These are phyloP conservation scores for Pseudogymnoascus sp. DNA, from an alignment of 2,329 filamentous ascomycete species.

Conservation along the genomic window DNA sequence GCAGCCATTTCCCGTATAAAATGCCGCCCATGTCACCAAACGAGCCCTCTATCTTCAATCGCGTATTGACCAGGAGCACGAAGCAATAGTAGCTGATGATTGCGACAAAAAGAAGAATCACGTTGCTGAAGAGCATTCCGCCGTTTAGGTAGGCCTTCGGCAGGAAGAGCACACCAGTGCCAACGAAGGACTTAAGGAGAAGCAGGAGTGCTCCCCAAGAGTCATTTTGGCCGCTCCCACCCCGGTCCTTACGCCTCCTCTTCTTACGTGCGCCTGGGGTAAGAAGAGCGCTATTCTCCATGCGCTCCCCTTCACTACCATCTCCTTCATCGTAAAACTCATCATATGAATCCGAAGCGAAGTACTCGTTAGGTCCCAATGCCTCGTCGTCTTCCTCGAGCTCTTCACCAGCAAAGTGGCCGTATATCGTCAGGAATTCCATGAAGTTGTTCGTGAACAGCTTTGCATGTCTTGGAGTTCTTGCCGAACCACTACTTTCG, in stretches of 20 bases:
- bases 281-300: slow-evolving; percentile 79
- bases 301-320: slow-evolving; percentile 61
- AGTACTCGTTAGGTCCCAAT: slow-evolving; percentile 80
- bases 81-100: slow-evolving; percentile 94
- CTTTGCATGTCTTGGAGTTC: slow-evolving; percentile 40
- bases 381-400: slow-evolving; percentile 94
- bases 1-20: slow-evolving; percentile 85
- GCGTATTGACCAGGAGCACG: slow-evolving; percentile 80
- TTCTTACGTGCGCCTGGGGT: slow-evolving; percentile 59
- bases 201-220: slow-evolving; percentile 73
- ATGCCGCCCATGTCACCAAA: slow-evolving; percentile 95
- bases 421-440: slow-evolving; percentile 90
- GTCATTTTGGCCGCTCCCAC: slow-evolving; percentile 65
- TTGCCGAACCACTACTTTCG: slow-evolving; percentile 30
- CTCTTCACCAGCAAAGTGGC: slow-evolving; percentile 95
- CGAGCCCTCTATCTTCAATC: slow-evolving; percentile 79
- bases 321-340: slow-evolving; percentile 42
- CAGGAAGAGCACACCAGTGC: slow-evolving; percentile 88
- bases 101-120: slow-evolving; percentile 80
- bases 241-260: slow-evolving; percentile 67
- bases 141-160: slow-evolving; percentile 91
- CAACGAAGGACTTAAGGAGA: slow-evolving; percentile 94
- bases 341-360: slow-evolving; percentile 67
- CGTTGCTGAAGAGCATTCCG: slow-evolving; percentile 92
- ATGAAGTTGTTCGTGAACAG: slow-evolving; percentile 88